A percentile compares a stretch with the other conserved stretches of the same genome.
phyloP scores from a whole-genome alignment of 176 grass and related monocot species.

The Phyllostachys edulis region DNA sequence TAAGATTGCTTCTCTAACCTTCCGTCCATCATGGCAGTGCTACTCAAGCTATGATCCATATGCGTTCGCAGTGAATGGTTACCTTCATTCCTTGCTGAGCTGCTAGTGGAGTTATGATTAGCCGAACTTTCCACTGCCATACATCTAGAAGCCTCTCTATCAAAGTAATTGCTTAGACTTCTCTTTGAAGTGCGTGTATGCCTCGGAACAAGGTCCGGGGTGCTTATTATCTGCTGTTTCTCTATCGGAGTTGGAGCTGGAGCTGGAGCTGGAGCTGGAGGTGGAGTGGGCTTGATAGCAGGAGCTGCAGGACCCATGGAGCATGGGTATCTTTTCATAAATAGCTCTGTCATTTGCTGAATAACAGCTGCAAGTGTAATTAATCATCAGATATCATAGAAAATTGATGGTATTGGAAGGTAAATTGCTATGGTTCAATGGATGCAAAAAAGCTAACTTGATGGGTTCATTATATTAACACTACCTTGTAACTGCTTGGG shows the following conservation, averaged over 20 bases:
- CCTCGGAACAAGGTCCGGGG: constrained; percentile 29
- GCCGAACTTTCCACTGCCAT: neutral
- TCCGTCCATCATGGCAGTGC: neutral
- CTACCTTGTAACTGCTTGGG: constrained; percentile 52
- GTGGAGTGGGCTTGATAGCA: constrained; percentile 6
- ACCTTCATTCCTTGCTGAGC: constrained; percentile 11
- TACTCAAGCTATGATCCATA: constrained; percentile 12
- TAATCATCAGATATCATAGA: neutral
- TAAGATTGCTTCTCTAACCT: constrained; percentile 23
- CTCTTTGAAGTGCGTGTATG: constrained; percentile 30
- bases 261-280: neutral
- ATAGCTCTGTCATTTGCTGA: constrained; percentile 49
- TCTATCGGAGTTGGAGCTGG: neutral
- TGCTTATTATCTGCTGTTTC: constrained; percentile 25
- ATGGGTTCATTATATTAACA: neutral
- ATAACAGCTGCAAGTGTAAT: constrained; percentile 47
- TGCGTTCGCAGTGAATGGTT: neutral
- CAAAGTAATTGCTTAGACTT: constrained; percentile 19
- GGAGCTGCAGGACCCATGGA: neutral
- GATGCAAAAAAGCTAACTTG: neutral
- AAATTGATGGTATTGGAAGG: neutral
- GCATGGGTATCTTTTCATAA: constrained; percentile 36
- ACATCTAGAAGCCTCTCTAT: constrained; percentile 15
- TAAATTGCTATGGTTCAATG: neutral
- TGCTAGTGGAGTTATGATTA: neutral